Percentiles rank a stretch among this genome's conserved stretches.
Conservation (phyloP, 116 monocot species). For the Iris pallida region DNA sequence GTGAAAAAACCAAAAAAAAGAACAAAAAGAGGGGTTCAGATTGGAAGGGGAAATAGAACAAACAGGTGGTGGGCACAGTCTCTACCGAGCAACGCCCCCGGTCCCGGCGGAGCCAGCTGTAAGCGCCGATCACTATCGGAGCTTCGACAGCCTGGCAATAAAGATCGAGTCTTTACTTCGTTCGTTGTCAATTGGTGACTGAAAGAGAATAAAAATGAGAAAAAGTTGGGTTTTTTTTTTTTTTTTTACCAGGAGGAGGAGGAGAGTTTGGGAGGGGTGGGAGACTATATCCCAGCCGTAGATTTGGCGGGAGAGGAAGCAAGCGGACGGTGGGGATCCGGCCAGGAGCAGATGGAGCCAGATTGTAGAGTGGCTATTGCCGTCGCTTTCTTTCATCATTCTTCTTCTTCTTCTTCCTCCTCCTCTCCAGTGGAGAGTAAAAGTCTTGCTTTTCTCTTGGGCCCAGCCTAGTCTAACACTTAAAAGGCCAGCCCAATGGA, state of each 20-base stretch:
- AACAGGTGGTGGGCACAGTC: constrained; percentile 7
- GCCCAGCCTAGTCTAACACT: no score
- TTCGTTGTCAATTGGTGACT: not conserved
- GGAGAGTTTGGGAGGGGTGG: constrained; percentile 34
- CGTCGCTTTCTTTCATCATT: no score
- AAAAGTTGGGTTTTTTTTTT: not conserved
- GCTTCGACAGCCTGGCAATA: constrained; percentile 30
- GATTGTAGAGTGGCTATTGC: not conserved
- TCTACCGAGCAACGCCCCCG: constrained; percentile 31
- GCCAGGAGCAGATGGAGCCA: not conserved
- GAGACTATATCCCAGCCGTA: constrained; percentile 25
- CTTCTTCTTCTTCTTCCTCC: no score
- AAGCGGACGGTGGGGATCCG: not conserved
- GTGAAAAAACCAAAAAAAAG: constrained; percentile 13
- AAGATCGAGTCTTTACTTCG: not conserved
- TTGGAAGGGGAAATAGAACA: not conserved
- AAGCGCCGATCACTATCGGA: constrained; percentile 32
- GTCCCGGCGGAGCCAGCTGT: constrained; percentile 38
- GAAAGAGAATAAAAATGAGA: not conserved
- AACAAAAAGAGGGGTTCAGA: constrained; percentile 1
- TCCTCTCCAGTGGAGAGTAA: no score
- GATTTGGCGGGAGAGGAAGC: not conserved
- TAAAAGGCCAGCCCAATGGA: no score
- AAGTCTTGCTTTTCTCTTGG: no score
- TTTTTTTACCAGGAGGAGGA: constrained; percentile 27